Conservation (phyloP, 2,329 filamentous ascomycete species). For the Penicillium nordicum region DNA sequence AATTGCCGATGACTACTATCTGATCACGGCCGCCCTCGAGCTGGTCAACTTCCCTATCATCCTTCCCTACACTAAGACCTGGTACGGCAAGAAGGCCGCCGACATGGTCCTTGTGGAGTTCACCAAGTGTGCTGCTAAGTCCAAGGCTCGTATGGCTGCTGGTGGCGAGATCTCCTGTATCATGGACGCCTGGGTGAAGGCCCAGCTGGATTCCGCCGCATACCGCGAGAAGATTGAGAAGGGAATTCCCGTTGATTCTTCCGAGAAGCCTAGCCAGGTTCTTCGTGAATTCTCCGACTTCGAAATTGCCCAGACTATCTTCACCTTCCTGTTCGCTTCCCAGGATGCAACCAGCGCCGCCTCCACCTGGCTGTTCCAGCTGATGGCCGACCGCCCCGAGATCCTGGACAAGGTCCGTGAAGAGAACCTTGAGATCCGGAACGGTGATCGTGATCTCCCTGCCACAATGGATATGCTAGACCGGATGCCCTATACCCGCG, state of each 20-base stretch:
- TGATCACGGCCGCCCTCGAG: constrained; percentile 92
- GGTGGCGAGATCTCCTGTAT: constrained; percentile 87
- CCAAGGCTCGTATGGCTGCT: constrained; percentile 85
- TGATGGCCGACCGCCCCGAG: constrained; percentile 90
- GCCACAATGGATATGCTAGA: constrained; percentile 84
- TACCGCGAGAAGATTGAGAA: constrained; percentile 76
- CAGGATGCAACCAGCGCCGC: constrained; percentile 96
- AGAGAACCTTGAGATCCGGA: constrained; percentile 76
- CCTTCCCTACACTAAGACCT: constrained; percentile 88
- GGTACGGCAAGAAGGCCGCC: constrained; percentile 94
- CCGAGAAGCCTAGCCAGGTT: constrained; percentile 77
- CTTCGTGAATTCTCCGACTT: constrained; percentile 85
- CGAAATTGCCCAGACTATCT: constrained; percentile 89
- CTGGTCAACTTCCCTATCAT: constrained; percentile 98
- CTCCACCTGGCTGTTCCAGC: constrained; percentile 91
- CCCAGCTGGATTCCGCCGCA: constrained; percentile 78
- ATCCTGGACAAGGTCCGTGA: constrained; percentile 84
- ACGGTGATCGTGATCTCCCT: constrained; percentile 67
- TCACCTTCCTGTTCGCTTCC: constrained; percentile 95
- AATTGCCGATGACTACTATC: constrained; percentile 94
- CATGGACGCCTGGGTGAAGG: constrained; percentile 90
- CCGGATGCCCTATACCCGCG: constrained; percentile 82
- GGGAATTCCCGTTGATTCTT: constrained; percentile 63
- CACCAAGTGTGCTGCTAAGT: constrained; percentile 85
- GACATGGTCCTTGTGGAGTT: constrained; percentile 91